Evolutionary conservation across 768 basidiomycete genomes (phyloP), one percentile per base, ranked within the genome.

Genomic region (Boletellus ananiceps): DNA sequence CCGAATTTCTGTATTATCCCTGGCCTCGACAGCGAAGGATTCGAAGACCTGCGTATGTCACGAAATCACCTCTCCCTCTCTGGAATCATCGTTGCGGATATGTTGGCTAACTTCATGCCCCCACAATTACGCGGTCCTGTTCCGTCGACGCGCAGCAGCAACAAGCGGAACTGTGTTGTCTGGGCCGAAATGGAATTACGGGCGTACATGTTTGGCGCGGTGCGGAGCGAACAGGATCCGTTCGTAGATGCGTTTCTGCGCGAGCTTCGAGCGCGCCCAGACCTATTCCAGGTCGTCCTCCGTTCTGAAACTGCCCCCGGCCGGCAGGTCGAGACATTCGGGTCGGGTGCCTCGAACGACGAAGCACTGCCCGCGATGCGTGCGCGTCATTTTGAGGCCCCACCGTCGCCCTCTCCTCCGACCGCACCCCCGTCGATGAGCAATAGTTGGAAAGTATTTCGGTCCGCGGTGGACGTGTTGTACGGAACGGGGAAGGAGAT

Each of bases 281-380:
- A 70, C 31, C 50, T 66, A 2, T 70, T 70, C 40, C 55, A 65
- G 23, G 62, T 70, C 2, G 54, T 69, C 16, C 58, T 60, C 5
- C 59, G 57, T 12, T 61, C 65, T 2, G 67, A 70, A 8, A 65
- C 61, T 0, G 59, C 60, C 21, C 63, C 67, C 1, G 55, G 53
- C 0, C 49, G 44, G 14, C 16, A 46, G 3, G 51, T 69, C 5
- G 57, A 66, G 21, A 29, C 34, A 14, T 69, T 64, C n/a, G 68
- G 67, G 4, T 49, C 47, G 1, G 59, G 57, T n/a, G 39, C 48
- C 9, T 41, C 40, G 9, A 53, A 46, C 18, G 11, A 37, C 34
- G 27, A 54, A 0, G 52, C 38, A 11, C 51, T 49, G 18, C 56
- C 56, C 23, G 49, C 44, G 35, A 47, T 53, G n/a, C 60, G 52